Percentiles rank a stretch among this genome's conserved stretches.
These are phyloP conservation scores for Echites panduratus DNA, from an alignment of 257 asterid species.

Conservation along the genomic window DNA sequence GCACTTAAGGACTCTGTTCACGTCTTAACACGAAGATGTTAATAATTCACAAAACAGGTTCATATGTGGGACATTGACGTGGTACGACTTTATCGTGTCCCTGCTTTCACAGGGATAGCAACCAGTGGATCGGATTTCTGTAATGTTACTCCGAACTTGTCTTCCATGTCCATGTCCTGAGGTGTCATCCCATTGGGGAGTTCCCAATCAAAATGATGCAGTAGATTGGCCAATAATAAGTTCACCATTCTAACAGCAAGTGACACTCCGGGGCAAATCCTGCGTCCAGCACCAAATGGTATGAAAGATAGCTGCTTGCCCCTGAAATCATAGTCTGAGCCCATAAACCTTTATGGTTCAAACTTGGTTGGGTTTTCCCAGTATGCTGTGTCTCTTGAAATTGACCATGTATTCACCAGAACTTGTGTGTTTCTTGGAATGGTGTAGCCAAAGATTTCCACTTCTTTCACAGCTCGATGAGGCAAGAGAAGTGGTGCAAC, in stretches of 20 bases:
- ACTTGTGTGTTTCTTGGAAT: constrained; percentile 28
- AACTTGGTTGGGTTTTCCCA: constrained; percentile 27
- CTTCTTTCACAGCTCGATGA: constrained; percentile 24
- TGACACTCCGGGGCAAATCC: constrained; percentile 2
- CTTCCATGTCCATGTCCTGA: constrained; percentile 1
- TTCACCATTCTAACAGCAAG: constrained; percentile 1
- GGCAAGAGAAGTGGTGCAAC: constrained; percentile 27
- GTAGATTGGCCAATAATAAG: not conserved
- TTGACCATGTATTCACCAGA: no score
- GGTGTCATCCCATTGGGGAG: constrained; percentile 1
- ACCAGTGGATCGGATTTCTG: constrained; percentile 1
- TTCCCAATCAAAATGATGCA: constrained; percentile 6
- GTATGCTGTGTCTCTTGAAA: constrained; percentile 19
- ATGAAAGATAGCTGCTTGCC: not conserved
- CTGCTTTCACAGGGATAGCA: not conserved
- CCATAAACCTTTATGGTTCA: constrained; percentile 29
- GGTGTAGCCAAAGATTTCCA: constrained; percentile 19
- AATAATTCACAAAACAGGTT: no score
- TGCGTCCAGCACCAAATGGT: constrained; percentile 3
- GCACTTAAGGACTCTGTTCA: no score
- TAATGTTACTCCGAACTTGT: not conserved
- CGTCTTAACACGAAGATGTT: no score
- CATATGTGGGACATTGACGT: no score
- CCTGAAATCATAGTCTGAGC: constrained; percentile 19
- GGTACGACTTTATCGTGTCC: not conserved